Evolutionary conservation across 768 basidiomycete species (phyloP).

Genomic region (Pisolithus albus): DNA sequence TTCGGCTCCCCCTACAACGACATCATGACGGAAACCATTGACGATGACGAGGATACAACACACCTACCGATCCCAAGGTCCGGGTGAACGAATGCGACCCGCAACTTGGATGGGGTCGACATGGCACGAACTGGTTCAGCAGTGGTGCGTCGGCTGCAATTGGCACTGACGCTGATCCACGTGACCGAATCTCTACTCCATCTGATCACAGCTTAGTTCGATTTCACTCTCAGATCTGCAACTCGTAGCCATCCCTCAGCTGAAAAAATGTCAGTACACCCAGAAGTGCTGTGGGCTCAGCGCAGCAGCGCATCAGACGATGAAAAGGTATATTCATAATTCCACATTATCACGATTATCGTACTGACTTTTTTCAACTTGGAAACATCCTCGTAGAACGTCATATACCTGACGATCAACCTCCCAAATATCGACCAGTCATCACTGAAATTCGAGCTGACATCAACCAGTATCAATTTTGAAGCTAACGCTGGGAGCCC

Average conservation of each 20-base stretch:
- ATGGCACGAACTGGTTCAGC: too few species aligned
- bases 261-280: constrained; percentile 47
- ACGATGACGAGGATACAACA: background rate
- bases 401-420: constrained; percentile 81
- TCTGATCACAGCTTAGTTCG: too few species aligned
- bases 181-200: too few species aligned
- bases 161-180: too few species aligned
- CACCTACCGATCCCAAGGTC: constrained; percentile 85
- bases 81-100: constrained; percentile 85
- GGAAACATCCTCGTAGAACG: constrained; percentile 50
- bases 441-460: constrained; percentile 53
- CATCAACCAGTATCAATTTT: constrained; percentile 52
- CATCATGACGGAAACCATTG: background rate
- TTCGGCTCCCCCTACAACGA: constrained; percentile 79
- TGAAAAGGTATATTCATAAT: constrained; percentile 49
- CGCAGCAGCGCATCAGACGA: constrained; percentile 65
- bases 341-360: too few species aligned
- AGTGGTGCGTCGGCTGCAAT: too few species aligned
- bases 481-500: constrained; percentile 55
- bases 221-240: too few species aligned
- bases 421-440: constrained; percentile 61
- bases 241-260: too few species aligned
- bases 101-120: constrained; percentile 22
- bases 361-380: background rate
- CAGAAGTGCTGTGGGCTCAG: constrained; percentile 94